Percentiles rank a stretch among this genome's conserved stretches.
Evolutionary conservation across 495 filamentous ascomycete species (phyloP).

Genomic region (Neurospora sp.): DNA sequence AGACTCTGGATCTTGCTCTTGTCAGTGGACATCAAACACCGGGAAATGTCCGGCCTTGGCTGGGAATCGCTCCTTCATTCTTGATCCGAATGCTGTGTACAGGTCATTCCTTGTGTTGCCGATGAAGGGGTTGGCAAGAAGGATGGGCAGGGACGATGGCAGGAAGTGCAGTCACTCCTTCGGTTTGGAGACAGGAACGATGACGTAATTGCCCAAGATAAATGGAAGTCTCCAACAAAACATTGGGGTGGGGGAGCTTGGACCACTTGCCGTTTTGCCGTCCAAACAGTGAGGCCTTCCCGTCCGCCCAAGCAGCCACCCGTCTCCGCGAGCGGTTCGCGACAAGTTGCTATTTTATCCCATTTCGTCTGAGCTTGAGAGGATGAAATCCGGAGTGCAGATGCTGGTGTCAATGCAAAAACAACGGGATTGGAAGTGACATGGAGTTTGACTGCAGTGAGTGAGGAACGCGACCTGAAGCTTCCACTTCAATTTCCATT

Average conservation of each 20-base stretch:
- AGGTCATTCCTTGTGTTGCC: background rate
- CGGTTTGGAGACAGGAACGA: background rate
- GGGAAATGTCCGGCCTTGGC: background rate
- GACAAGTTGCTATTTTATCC: background rate
- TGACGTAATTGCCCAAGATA: background rate
- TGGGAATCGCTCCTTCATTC: background rate
- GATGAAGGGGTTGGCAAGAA: background rate
- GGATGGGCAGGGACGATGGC: background rate
- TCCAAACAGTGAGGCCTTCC: background rate
- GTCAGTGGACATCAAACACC: background rate
- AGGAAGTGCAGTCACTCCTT: background rate
- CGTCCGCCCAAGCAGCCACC: background rate
- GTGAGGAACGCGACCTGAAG: background rate
- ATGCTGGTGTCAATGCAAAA: background rate
- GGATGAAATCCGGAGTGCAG: background rate
- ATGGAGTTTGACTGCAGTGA: background rate
- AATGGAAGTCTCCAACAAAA: background rate
- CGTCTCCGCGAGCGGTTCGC: background rate
- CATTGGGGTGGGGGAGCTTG: background rate
- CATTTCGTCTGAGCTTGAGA: background rate
- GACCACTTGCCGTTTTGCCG: background rate
- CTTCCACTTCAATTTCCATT: background rate
- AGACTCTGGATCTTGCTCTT: background rate
- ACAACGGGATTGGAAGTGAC: background rate
- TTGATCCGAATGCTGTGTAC: background rate